A percentile compares a stretch with the other conserved stretches of the same genome.
These are phyloP conservation scores for Coemansia nantahalensis DNA, from an alignment of 192 early-diverging fungal genomes.

Conservation along the genomic window DNA sequence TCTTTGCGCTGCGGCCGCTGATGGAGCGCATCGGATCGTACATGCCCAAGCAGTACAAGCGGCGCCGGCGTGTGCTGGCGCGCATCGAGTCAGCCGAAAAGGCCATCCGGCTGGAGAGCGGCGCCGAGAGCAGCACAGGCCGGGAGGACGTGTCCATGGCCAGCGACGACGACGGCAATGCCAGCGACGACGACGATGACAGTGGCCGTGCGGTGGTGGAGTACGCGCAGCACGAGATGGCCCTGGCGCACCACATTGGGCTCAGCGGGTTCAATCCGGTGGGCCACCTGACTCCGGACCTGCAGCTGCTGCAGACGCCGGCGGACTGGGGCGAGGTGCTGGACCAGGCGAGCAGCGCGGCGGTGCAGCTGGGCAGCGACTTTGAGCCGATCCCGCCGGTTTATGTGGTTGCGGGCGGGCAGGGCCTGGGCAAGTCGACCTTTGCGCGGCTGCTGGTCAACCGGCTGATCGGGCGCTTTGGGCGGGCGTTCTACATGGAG, in stretches of 20 bases:
- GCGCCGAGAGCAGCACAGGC: background rate
- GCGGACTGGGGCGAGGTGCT: slow-evolving; percentile 32
- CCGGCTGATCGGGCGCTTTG: slow-evolving; percentile 65
- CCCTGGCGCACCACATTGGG: slow-evolving; percentile 8
- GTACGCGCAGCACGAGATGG: slow-evolving; percentile 8
- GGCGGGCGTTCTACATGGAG: slow-evolving; percentile 79
- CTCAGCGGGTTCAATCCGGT: slow-evolving; percentile 24
- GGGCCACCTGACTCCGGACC: slow-evolving; percentile 17
- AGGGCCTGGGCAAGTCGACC: slow-evolving; percentile 89
- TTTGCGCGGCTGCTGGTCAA: slow-evolving; percentile 78
- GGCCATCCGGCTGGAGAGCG: background rate
- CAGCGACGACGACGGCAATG: background rate
- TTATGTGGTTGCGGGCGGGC: slow-evolving; percentile 69
- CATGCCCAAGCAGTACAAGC: slow-evolving; percentile 10
- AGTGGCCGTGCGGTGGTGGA: slow-evolving; percentile 5
- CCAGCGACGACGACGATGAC: slow-evolving; percentile 11
- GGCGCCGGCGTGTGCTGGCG: slow-evolving; percentile 17
- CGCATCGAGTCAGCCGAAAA: slow-evolving; percentile 8
- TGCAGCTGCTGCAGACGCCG: slow-evolving; percentile 41
- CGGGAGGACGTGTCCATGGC: background rate
- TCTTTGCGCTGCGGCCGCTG: slow-evolving; percentile 26
- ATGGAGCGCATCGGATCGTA: slow-evolving; percentile 9
- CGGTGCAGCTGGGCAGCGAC: slow-evolving; percentile 25
- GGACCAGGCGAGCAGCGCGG: slow-evolving; percentile 20
- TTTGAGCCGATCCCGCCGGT: slow-evolving; percentile 52